Base-by-base conservation (phyloP, 768 basidiomycete genomes). In the Calocybe cyanea region DNA sequence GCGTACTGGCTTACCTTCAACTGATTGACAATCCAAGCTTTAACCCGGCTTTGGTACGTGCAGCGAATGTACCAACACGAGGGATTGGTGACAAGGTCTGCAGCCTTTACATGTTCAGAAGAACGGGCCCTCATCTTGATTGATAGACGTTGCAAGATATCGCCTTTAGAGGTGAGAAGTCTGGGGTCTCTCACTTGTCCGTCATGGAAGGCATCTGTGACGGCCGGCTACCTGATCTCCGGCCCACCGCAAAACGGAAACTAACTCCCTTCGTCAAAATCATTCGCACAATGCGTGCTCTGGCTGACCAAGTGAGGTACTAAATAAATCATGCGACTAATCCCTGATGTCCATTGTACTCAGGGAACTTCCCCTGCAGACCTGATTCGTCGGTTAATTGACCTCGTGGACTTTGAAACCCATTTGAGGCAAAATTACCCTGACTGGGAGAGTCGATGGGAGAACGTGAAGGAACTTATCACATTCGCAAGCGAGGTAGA, bases 401-500 rank as follows among this genome's bases (percentile, higher is more conserved):
- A 78, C 4, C 58, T 79, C 40, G 75, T 83, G 21, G 68, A 74
- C 6, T 93, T 91, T 58, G 71, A 83, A 55, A 76, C 75, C 9
- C 75, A 91, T 57, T 67, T 93, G 32, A 78, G 75, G 58, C 81
- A 78, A 55, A 81, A 80, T 0, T 79, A 87, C 40, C 71, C 72
- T n/a, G 90, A 92, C 48, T 83, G 75, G 69, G 82, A 86, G 32
- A 77, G 75, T 31, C 69, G 88, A 31, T 86, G 85, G 87, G 87
- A 92, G 63, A 95, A 95, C 61, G 81, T 93, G 1, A 74, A 85
- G 54, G 91, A 93, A 64, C 68, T 95, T 52, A 81, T 89, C 45
- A 83, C 73, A n/a, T 88, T 87, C 52, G 85, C 86, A 7, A 80
- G 69, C 45, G 81, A 87, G 47, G 65, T 76, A 21, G 72, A 74